Evolutionary conservation across 1,284 basidiomycete species (phyloP).

Genomic region (Tylopilus sp.): DNA sequence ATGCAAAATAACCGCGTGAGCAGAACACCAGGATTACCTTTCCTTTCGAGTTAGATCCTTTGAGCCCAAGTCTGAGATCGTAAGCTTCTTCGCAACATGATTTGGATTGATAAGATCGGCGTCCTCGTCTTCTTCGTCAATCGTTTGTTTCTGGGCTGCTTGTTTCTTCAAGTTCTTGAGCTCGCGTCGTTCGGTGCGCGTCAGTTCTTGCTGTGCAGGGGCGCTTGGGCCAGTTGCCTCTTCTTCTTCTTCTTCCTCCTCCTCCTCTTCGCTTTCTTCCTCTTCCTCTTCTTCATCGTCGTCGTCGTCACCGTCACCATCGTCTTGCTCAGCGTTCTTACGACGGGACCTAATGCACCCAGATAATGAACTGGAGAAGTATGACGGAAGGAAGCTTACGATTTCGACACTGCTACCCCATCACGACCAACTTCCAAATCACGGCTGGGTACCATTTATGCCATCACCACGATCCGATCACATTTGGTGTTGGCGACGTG

Average conservation of each 20-base stretch:
- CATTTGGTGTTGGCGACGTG: constrained; percentile 1
- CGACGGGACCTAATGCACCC: constrained; percentile 24
- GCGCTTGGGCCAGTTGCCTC: constrained; percentile 49
- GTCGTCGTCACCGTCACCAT: constrained; percentile 2
- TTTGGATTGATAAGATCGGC: constrained; percentile 78
- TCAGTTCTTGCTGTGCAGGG: constrained; percentile 58
- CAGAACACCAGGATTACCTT: constrained; percentile 55
- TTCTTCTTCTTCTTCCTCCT: constrained; percentile 47
- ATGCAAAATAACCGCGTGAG: constrained; percentile 7
- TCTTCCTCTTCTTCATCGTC: constrained; percentile 23
- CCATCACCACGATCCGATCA: constrained; percentile 14
- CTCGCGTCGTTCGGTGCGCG: constrained; percentile 74
- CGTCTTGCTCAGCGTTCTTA: constrained; percentile 13
- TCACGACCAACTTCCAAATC: constrained; percentile 70
- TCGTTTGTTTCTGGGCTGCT: constrained; percentile 55
- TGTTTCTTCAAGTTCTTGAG: constrained; percentile 74
- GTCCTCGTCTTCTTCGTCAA: constrained; percentile 64
- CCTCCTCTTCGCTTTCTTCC: constrained; percentile 50
- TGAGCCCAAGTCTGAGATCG: constrained; percentile 70
- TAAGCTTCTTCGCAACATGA: constrained; percentile 73
- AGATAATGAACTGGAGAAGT: neutral
- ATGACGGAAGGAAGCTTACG: constrained; percentile 46
- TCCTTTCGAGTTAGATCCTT: constrained; percentile 75
- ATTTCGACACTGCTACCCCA: constrained; percentile 66
- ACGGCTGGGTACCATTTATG: constrained; percentile 52